These are phyloP conservation scores for Gynochthodes officinalis DNA, from an alignment of 257 asterid genomes.

Conservation along the genomic window DNA sequence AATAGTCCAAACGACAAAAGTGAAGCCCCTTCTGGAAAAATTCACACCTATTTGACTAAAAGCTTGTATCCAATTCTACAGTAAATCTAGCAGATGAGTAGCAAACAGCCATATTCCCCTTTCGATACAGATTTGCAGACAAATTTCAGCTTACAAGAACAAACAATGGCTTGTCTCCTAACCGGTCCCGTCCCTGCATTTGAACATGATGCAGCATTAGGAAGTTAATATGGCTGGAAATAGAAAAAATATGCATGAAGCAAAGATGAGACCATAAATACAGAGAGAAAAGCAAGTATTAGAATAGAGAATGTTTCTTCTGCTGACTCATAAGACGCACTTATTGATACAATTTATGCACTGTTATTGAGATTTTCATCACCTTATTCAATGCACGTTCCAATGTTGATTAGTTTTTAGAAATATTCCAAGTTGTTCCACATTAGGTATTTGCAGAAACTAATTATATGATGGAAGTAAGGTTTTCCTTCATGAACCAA, in stretches of 20 bases:
- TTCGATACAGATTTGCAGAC: not conserved
- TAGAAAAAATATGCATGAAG: not conserved
- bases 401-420: not conserved
- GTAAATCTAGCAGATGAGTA: not conserved
- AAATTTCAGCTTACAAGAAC: slow-evolving; percentile 60
- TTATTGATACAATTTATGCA: not conserved
- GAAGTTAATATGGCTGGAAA: not conserved
- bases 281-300: not conserved
- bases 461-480: not conserved
- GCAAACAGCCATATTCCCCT: slow-evolving; percentile 4
- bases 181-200: slow-evolving; percentile 68
- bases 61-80: not conserved
- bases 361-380: not conserved
- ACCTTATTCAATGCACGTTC: not conserved
- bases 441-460: not conserved
- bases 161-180: slow-evolving; percentile 68
- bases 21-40: slow-evolving; percentile 3
- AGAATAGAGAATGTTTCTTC: not conserved
- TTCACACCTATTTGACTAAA: too few relatives aligned
- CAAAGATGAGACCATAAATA: not conserved
- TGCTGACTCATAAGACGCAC: not conserved
- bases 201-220: slow-evolving; percentile 10
- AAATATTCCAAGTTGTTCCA: not conserved
- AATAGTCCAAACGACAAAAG: slow-evolving; percentile 3
- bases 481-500: not conserved